Percentiles rank a stretch among this genome's conserved stretches.
Evolutionary conservation across 768 basidiomycete species (phyloP).

Genomic region (Mycena rebaudengoi): DNA sequence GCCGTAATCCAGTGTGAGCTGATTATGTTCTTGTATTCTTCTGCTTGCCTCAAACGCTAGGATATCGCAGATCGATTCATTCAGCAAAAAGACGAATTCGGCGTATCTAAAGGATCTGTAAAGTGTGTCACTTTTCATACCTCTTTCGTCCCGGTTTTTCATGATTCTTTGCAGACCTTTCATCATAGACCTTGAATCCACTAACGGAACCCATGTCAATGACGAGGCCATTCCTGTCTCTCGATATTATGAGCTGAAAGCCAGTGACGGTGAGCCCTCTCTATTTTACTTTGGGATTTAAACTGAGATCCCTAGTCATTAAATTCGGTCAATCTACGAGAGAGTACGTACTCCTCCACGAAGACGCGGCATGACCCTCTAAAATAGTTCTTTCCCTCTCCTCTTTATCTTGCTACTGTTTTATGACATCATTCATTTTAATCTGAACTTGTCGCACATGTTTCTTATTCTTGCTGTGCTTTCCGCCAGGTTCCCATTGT

Average conservation of each 20-base stretch:
- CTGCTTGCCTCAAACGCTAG: slow-evolving; percentile 9
- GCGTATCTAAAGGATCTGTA: slow-evolving; percentile 74
- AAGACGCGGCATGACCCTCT: slow-evolving; percentile 61
- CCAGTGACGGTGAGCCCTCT: slow-evolving; percentile 72
- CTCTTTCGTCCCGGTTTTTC: slow-evolving; percentile 3
- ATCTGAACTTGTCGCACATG: too few relatives aligned
- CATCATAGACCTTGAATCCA: slow-evolving; percentile 98
- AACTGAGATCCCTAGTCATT: slow-evolving; percentile 61
- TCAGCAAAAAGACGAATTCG: slow-evolving; percentile 88
- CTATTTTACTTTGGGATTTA: neutral
- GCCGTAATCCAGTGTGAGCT: slow-evolving; percentile 91
- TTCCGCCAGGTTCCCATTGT: too few relatives aligned
- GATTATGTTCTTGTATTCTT: neutral
- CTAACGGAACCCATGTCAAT: slow-evolving; percentile 94
- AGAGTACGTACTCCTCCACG: slow-evolving; percentile 89
- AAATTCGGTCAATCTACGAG: slow-evolving; percentile 84
- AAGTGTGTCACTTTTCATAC: slow-evolving; percentile 74
- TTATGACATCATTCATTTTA: slow-evolving; percentile 4
- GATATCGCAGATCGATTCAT: slow-evolving; percentile 75
- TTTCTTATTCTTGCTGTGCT: too few relatives aligned
- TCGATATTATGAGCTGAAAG: slow-evolving; percentile 85
- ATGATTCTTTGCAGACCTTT: slow-evolving; percentile 73
- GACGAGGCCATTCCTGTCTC: slow-evolving; percentile 84
- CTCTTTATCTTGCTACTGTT: slow-evolving; percentile 1
- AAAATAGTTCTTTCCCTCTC: slow-evolving; percentile 11